These are phyloP conservation scores for Marasmius fiardii DNA, from an alignment of 1,284 basidiomycete species.

Conservation along the genomic window DNA sequence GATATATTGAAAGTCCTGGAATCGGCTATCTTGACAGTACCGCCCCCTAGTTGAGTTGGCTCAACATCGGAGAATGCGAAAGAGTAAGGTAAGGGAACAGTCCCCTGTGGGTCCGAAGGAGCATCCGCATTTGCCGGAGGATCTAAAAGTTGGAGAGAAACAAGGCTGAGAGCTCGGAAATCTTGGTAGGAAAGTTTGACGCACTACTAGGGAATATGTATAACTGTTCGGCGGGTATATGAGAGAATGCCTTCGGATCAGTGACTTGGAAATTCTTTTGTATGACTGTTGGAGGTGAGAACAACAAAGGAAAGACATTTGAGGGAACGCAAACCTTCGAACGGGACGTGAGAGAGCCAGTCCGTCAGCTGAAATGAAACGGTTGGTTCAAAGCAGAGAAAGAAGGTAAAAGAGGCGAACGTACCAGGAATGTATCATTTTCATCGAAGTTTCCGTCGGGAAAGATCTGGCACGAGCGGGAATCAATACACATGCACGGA, in stretches of 20 bases:
- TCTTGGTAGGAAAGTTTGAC: conserved; percentile 15
- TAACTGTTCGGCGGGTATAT: conserved; percentile 55
- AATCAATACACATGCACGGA: neutral
- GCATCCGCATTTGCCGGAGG: conserved; percentile 34
- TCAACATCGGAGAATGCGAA: conserved; percentile 52
- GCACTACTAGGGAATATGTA: conserved; percentile 66
- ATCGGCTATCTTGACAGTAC: conserved; percentile 62
- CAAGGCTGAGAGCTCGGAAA: conserved; percentile 12
- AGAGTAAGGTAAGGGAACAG: conserved; percentile 47
- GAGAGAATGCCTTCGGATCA: conserved; percentile 48
- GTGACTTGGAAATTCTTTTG: conserved; percentile 65
- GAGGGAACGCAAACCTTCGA: conserved; percentile 28
- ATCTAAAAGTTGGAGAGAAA: conserved; percentile 26
- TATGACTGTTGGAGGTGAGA: conserved; percentile 43
- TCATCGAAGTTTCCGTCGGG: conserved; percentile 65
- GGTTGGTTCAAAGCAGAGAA: conserved; percentile 13
- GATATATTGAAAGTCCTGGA: conserved; percentile 44
- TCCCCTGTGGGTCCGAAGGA: conserved; percentile 47
- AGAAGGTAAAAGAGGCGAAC: neutral
- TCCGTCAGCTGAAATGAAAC: conserved; percentile 45
- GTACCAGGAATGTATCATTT: conserved; percentile 63
- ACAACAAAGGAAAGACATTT: neutral
- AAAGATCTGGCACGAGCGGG: conserved; percentile 44
- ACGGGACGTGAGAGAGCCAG: conserved; percentile 61
- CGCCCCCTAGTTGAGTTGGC: conserved; percentile 50